Base-by-base conservation (phyloP, 164 flowering plant genomes). In the Umbellularia californica region DNA sequence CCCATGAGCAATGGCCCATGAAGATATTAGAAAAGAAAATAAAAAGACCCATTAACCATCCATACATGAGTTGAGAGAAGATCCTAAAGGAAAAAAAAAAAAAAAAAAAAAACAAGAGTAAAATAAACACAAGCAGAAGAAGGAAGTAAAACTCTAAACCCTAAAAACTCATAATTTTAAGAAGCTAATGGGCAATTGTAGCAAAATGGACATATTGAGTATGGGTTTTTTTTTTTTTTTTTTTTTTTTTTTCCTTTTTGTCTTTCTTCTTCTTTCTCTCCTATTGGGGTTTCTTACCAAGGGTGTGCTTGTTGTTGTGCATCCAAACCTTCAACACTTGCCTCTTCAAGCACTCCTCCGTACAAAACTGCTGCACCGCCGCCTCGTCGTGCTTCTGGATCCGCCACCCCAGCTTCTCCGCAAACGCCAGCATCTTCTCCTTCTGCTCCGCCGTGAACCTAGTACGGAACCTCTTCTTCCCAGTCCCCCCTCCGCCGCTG, bases 261-360 rank as follows among this genome's bases (percentile, higher is more conserved):
- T 17, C 41, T 41, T 27, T 60, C 68, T 23, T 28, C 10, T 5
- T 65, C 5, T 25, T 13, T 28, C 10, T 7, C 47, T 9, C 11
- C 60, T 55, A 55, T 55, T 15, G n/a, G 47, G 17, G 60, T 22
- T 82, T 77, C 75, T 82, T 84, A 85, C 81, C 87, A 78, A 82
- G 78, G 68, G 85, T 77, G 75, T 85, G 88, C 73, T 89, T 89
- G 79, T 88, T 89, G 77, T 89, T 89, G 78, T 89, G 92, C 92
- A 89, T 87, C 92, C 92, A 89, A 7, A 89, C 90, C 79, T 86
- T 89, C 71, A 89, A 82, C 58, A 85, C 91, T 28, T 84, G 81
- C 68, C 89, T 83, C 76, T 79, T 84, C 4, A 89, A 80, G 22
- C 88, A 88, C 17, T 81, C 73, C 24, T 83, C 84, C 5, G 74